Evolutionary conservation across 371 early-diverging fungal species (phyloP), one percentile per base, ranked within the genome.

Genomic region (Lichtheimia ornata): DNA sequence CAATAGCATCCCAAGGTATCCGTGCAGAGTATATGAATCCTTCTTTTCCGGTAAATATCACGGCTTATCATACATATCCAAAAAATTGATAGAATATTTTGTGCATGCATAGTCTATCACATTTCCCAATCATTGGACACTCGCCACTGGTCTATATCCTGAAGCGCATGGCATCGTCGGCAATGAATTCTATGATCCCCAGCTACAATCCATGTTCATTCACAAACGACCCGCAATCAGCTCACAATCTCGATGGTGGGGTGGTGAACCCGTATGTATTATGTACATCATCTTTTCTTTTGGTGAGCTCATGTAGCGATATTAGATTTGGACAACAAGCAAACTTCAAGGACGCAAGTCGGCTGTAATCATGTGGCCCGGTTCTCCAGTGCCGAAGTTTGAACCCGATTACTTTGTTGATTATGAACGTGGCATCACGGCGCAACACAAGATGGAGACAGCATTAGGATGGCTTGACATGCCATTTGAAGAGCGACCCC

Each of bases 41-140:
- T 13, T 78, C 88, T 6, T 94, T 91, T 69, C 93, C 91, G 13
- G 88, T 85, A 70, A 63, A 69, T 59, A 15, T 50, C 20, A 20
- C 40, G 49, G 4, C 22, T 40, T n/a, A 28, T 20, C 20, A 22
- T 17, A 13, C 17, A 11, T 2, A 49, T 35, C 17, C 25, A 42
- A 5, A 14, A 24, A 65, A 53, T 18, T 24, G 43, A 25, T 13
- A 25, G 51, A 3, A 53, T 55, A n/a, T 18, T 11, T 20, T 30
- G 18, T 43, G 51, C 47, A 41, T 35, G 35, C 22, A 15, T 58
- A 84, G 84, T 75, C 82, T 24, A 79, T 91, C 58, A 97, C 97
- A 1, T 97, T 97, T 65, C 93, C 98, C 5, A 97, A 97, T 74
- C 97, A 97, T 70, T 97, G 93, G 74, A 84, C 96, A 1, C 71